phyloP scores from a whole-genome alignment of 352 stramenopile genomes.

The Phytophthora melonis region DNA sequence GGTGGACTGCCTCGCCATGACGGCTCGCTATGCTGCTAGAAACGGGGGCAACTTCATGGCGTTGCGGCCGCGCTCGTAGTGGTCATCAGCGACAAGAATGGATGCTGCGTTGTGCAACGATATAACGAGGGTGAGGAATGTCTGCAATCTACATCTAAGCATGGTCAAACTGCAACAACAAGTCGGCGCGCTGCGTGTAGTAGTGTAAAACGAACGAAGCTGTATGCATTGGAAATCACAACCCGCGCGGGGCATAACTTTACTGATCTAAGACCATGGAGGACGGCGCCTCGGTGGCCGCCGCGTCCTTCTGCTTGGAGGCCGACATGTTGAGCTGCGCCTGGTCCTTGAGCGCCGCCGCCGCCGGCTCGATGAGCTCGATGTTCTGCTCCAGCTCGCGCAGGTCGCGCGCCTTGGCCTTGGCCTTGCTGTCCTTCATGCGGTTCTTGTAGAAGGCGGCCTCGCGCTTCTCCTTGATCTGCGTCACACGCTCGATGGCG shows the following conservation, averaged over 20 bases:
- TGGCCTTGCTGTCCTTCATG: slow-evolving; percentile 92
- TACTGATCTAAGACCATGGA: slow-evolving; percentile 92
- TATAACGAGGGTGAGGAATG: no score
- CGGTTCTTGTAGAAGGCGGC: slow-evolving; percentile 97
- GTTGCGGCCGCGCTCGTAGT: background rate
- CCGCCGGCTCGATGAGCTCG: slow-evolving; percentile 82
- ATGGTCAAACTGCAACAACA: no score
- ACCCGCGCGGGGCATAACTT: slow-evolving; percentile 45
- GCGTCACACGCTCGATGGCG: slow-evolving; percentile 97
- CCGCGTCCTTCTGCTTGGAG: slow-evolving; percentile 71
- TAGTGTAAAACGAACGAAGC: slow-evolving; percentile 31
- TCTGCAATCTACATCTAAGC: no score
- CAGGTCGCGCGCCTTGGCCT: slow-evolving; percentile 83
- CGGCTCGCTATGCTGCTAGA: slow-evolving; percentile 11
- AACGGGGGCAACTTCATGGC: slow-evolving; percentile 7
- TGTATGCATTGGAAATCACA: slow-evolving; percentile 50
- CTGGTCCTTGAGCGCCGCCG: slow-evolving; percentile 76
- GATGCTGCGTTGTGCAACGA: no score
- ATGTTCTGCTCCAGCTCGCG: slow-evolving; percentile 90
- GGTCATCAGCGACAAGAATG: background rate
- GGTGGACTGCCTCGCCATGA: slow-evolving; percentile 1
- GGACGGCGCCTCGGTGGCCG: slow-evolving; percentile 63
- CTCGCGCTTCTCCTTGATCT: slow-evolving; percentile 98
- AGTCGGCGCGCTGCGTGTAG: background rate
- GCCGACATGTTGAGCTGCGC: slow-evolving; percentile 73